Evolutionary conservation across 345 rosid genomes (phyloP), one percentile per base, ranked within the genome.

Genomic region (Syzygium jambos): DNA sequence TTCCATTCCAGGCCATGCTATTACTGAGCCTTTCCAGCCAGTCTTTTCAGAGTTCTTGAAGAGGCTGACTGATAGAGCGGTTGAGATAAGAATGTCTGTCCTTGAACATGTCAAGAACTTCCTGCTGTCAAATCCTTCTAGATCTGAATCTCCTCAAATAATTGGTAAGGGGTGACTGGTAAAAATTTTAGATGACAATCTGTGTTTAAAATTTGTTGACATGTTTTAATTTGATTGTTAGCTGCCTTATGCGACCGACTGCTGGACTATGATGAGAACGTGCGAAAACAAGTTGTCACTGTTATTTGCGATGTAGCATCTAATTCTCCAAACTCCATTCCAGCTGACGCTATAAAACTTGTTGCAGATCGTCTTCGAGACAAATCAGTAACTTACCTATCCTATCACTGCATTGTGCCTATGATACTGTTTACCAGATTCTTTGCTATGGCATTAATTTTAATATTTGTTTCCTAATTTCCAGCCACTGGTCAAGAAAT

Each of bases 231-330:
- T 49, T 85, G 89, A 38, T 73, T 1, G 4, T 90, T 93, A 98
- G 99, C 95, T 94, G 98, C 98, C 23, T 96, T 98, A 30, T 94
- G 99, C 91, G 99, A 98, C 83, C 97, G 99, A 84, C 95, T 98
- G 86, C 91, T 96, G 94, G 99, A 98, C 93, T 96, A 93, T 88
- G 99, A 98, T 92, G 99, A 98, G 93, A 95, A 95, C 87, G 95
- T 98, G 85, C 93, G 99, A 82, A 96, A 95, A 94, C 96, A 93
- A 93, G 99, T 96, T 86, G 99, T 98, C 93, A 94, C 94, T 88
- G 98, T 96, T 46, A 94, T 96, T 88, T 94, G 96, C 87, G 96
- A 96, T 91, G 97, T 94, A 91, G 95, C 96, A 59, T 94, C 93
- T 87, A 93, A 91, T 89, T 93, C 96, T 85, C 89, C 91, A 78